These are phyloP conservation scores for Fusarium staphyleae DNA, from an alignment of 2,329 filamentous ascomycete genomes.

Conservation along the genomic window DNA sequence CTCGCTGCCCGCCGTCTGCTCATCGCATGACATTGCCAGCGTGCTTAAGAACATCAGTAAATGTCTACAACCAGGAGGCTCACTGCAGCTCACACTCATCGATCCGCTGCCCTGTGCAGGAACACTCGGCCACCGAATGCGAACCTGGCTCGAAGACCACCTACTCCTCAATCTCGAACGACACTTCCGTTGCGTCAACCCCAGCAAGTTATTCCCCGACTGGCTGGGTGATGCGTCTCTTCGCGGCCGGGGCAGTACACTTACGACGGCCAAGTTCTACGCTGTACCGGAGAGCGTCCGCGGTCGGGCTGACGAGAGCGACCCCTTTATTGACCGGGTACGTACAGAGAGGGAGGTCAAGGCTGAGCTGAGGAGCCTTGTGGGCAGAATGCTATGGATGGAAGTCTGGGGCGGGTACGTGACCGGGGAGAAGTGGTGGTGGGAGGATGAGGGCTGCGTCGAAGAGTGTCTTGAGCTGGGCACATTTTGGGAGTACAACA, in stretches of 20 bases:
- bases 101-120: constrained; percentile 65
- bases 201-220: constrained; percentile 62
- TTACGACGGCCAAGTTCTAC: constrained; percentile 58
- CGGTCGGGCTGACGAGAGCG: constrained; percentile 30
- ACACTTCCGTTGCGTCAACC: constrained; percentile 65
- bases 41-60: constrained; percentile 64
- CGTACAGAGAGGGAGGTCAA: constrained; percentile 45
- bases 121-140: constrained; percentile 64
- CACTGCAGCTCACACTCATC: constrained; percentile 66
- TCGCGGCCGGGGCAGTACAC: constrained; percentile 55
- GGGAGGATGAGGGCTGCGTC: constrained; percentile 63
- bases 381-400: constrained; percentile 66
- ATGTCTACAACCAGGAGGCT: constrained; percentile 61
- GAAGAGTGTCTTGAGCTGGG: constrained; percentile 61
- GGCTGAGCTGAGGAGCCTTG: constrained; percentile 58
- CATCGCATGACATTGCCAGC: constrained; percentile 62
- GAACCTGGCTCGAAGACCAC: constrained; percentile 67
- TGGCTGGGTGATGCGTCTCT: constrained; percentile 66
- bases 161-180: constrained; percentile 66
- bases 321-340: constrained; percentile 33
- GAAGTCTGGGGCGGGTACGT: constrained; percentile 66
- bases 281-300: constrained; percentile 49
- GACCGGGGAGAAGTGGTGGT: constrained; percentile 64
- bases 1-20: constrained; percentile 62
- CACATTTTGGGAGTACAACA: constrained; percentile 66